phyloP scores from a whole-genome alignment of 2,329 filamentous ascomycete genomes.

The Ophiosphaerella korrae region DNA sequence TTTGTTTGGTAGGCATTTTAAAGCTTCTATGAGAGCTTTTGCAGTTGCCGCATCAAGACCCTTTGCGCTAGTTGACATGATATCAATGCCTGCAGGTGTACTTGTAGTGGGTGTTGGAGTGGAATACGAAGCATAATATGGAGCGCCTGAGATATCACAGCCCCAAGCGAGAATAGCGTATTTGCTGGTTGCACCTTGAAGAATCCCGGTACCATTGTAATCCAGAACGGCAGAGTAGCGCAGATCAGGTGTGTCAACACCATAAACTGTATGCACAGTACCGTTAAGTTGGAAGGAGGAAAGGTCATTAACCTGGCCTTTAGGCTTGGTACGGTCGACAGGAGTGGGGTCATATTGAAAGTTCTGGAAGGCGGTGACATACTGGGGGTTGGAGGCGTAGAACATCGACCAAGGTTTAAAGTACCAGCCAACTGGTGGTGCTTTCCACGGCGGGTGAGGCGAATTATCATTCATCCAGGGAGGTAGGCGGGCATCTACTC shows the following conservation, averaged over 20 bases:
- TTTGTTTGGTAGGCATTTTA: constrained; percentile 8
- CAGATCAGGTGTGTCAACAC: constrained; percentile 15
- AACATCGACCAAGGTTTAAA: constrained; percentile 26
- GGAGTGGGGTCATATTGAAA: constrained; percentile 24
- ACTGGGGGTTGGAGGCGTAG: constrained; percentile 16
- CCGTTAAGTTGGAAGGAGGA: constrained; percentile 24
- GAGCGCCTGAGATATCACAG: constrained; percentile 11
- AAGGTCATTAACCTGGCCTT: constrained; percentile 20
- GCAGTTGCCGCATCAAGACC: constrained; percentile 15
- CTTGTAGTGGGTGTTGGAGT: constrained; percentile 8
- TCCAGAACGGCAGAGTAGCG: constrained; percentile 1
- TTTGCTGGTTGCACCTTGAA: constrained; percentile 14
- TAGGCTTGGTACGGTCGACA: constrained; percentile 5
- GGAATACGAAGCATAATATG: constrained; percentile 20
- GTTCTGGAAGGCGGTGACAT: constrained; percentile 12
- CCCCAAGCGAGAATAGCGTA: constrained; percentile 24
- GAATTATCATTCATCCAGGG: background rate
- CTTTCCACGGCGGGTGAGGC: constrained; percentile 6
- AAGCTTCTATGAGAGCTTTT: background rate
- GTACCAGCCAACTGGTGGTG: constrained; percentile 15
- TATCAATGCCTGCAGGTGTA: constrained; percentile 20
- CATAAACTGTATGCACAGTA: constrained; percentile 19
- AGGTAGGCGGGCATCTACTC: constrained; percentile 11
- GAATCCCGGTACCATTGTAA: constrained; percentile 18
- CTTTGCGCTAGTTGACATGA: constrained; percentile 15